Evolutionary conservation across 2,329 filamentous ascomycete genomes (phyloP).

Genomic region (Penicillium sp.): DNA sequence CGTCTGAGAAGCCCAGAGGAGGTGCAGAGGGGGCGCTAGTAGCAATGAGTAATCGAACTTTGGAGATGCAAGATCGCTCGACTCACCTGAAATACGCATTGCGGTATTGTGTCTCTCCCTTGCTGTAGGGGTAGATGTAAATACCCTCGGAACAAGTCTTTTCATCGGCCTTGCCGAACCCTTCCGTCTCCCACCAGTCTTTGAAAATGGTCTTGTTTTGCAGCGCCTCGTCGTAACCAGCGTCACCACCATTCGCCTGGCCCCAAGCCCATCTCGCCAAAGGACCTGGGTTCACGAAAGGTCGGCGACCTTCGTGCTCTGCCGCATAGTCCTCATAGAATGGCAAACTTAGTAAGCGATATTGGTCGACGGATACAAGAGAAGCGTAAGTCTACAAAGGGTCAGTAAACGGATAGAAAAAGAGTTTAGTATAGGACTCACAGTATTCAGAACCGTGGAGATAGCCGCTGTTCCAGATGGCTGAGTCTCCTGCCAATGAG

Average conservation of each 20-base stretch:
- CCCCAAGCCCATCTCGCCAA: constrained; percentile 26
- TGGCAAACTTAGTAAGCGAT: constrained; percentile 16
- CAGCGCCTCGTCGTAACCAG: constrained; percentile 26
- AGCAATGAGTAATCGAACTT: background rate
- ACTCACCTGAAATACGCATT: constrained; percentile 18
- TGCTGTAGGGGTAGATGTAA: constrained; percentile 30
- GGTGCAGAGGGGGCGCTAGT: constrained; percentile 14
- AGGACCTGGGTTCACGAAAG: constrained; percentile 34
- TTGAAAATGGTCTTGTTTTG: constrained; percentile 36
- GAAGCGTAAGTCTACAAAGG: constrained; percentile 17
- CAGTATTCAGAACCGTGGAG: constrained; percentile 4
- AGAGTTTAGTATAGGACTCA: background rate
- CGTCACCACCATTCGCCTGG: constrained; percentile 18
- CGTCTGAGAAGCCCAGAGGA: constrained; percentile 23
- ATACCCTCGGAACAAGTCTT: constrained; percentile 35
- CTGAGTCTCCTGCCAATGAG: constrained; percentile 26
- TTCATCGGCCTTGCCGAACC: constrained; percentile 23
- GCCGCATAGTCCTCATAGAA: constrained; percentile 31
- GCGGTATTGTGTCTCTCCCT: constrained; percentile 22
- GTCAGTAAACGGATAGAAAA: background rate
- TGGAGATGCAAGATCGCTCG: background rate
- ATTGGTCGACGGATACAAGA: constrained; percentile 23
- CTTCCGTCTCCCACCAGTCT: constrained; percentile 35
- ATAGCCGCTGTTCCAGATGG: constrained; percentile 14
- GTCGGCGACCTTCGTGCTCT: constrained; percentile 23